Evolutionary conservation across 257 asterid genomes (phyloP), one percentile per base, ranked within the genome.

Genomic region (Nicotiana tomentosiformis): DNA sequence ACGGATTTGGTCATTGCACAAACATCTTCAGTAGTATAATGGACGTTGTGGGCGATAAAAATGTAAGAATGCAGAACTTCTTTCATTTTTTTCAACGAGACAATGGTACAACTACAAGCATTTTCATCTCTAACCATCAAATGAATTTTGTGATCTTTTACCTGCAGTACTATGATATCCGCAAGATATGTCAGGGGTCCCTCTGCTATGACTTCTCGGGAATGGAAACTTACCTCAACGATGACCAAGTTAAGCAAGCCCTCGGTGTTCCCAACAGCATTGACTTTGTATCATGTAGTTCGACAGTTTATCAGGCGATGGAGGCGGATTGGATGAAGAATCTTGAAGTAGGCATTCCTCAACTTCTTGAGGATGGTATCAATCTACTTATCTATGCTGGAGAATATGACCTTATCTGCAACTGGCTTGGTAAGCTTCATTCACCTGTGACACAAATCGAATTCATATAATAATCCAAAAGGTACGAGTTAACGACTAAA

Each of bases 321-420:
- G n/a, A 10, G 4, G 7, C 35, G 17, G 97, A 94, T 30, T 77
- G 84, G 91, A 86, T 90, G 91, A 90, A 81, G 85, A 91, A 92
- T 83, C 87, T 78, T 49, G 97, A 81, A 39, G 84, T 68, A 2
- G 88, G 85, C 17, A 77, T 93, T 84, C 97, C 98, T 20, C 60
- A 81, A 32, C 88, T 93, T 9, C 79, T 94, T n/a, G 86, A 89
- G 66, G 97, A 93, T 82, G 97, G 90, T 11, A 82, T 94, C 83
- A 89, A 83, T 84, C 57, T 91, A 18, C 86, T 93, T 5, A 32
- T 92, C 65, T 92, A 93, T 10, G 97, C 93, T 4, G 98, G 97
- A 55, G 95, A 93, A 35, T 93, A 89, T 65, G 98, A 94, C 82
- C 92, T 93, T 72, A 82, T 90, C 7, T 90, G 97, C 92, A 94